A percentile compares a stretch with the other conserved stretches of the same genome.
Conservation (phyloP, 345 rosid species). For the Hevea brasiliensis region DNA sequence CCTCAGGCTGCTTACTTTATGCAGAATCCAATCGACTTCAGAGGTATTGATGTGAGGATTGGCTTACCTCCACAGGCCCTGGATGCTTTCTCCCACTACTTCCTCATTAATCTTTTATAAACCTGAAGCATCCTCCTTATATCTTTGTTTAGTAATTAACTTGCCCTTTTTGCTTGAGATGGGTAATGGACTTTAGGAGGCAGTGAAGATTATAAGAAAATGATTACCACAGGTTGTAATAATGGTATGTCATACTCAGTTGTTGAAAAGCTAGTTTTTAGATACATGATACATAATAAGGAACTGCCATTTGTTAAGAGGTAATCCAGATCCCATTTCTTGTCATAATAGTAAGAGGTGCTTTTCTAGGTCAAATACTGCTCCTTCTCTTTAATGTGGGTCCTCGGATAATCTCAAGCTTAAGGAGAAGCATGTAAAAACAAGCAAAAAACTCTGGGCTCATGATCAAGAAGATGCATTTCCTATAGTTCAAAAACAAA, state of each 20-base stretch:
- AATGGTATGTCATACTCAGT: neutral
- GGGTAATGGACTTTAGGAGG: neutral
- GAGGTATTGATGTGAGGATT: slow-evolving; percentile 50
- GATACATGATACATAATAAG: neutral
- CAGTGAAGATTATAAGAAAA: neutral
- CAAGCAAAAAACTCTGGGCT: no score
- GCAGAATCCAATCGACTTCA: slow-evolving; percentile 49
- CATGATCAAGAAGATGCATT: neutral
- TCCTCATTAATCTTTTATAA: slow-evolving; percentile 22
- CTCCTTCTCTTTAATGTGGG: neutral
- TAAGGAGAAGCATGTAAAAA: neutral
- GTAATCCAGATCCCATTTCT: neutral
- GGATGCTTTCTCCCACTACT: slow-evolving; percentile 37
- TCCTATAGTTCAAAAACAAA: slow-evolving; percentile 4
- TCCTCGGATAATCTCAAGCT: neutral
- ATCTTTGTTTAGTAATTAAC: neutral
- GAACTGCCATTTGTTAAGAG: neutral
- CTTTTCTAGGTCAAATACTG: neutral
- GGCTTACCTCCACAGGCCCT: slow-evolving; percentile 45
- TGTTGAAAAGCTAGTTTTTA: neutral
- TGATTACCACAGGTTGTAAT: neutral
- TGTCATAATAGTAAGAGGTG: neutral
- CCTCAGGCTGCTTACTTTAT: slow-evolving; percentile 68
- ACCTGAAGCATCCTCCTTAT: neutral
- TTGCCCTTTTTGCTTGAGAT: neutral